Conservation (phyloP, 805 yeast species). For the Wickerhamomyces hampshirensis region DNA sequence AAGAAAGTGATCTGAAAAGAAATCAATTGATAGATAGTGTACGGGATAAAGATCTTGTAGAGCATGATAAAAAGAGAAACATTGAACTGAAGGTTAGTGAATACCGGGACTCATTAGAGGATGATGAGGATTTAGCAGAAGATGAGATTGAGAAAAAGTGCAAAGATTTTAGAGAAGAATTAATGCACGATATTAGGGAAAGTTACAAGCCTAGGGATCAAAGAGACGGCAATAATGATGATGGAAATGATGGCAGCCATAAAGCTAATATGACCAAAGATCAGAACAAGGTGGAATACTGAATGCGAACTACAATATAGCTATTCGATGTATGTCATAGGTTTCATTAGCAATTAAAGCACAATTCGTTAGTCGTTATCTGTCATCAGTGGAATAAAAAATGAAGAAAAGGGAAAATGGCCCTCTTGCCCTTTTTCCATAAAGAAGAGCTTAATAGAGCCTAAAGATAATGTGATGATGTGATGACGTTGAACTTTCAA, state of each 20-base stretch:
- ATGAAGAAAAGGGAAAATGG: slow-evolving; percentile 1
- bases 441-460: neutral
- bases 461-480: neutral
- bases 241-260: too few species aligned
- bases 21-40: slow-evolving; percentile 8
- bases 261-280: too few species aligned
- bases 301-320: too few species aligned
- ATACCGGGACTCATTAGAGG: slow-evolving; percentile 48
- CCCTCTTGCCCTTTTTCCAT: neutral
- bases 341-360: too few species aligned
- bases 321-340: too few species aligned
- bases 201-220: slow-evolving; percentile 12
- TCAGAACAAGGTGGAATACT: too few species aligned
- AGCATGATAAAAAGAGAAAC: slow-evolving; percentile 20
- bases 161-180: slow-evolving; percentile 22
- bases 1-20: slow-evolving; percentile 9
- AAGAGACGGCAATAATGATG: slow-evolving; percentile 4
- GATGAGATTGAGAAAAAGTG: slow-evolving; percentile 31
- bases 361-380: too few species aligned
- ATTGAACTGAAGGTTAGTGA: slow-evolving; percentile 40
- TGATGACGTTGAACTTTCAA: neutral
- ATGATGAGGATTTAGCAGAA: slow-evolving; percentile 33
- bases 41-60: slow-evolving; percentile 16
- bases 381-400: neutral
- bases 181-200: slow-evolving; percentile 12